Percentiles rank a stretch among this genome's conserved stretches.
Evolutionary conservation across 495 filamentous ascomycete species (phyloP).

Genomic region (Neurospora sp.): DNA sequence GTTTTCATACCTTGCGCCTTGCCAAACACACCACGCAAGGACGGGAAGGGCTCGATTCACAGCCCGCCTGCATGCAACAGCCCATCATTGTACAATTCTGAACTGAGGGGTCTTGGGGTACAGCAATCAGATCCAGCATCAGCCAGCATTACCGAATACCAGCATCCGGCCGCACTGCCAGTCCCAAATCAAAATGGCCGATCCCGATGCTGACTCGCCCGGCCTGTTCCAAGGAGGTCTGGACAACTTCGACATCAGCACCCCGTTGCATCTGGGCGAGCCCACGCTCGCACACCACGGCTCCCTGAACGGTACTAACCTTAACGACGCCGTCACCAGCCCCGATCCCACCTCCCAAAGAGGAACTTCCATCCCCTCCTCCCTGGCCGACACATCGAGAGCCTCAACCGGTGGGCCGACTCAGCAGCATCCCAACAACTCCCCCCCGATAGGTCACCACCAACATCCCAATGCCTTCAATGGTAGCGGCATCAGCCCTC

Average conservation of each 20-base stretch:
- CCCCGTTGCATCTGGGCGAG: constrained; percentile 3
- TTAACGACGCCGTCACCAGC: constrained; percentile 7
- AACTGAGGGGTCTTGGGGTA: not conserved
- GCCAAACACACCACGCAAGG: not conserved
- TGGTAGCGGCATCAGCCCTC: constrained; percentile 20
- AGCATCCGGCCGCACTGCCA: not conserved
- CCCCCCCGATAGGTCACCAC: constrained; percentile 14
- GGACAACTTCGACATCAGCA: constrained; percentile 9
- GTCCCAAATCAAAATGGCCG: constrained; percentile 14
- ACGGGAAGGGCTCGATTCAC: not conserved
- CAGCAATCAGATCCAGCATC: not conserved
- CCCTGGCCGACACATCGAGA: constrained; percentile 2
- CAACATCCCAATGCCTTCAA: constrained; percentile 14
- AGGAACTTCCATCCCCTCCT: constrained; percentile 3
- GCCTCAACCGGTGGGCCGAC: constrained; percentile 12
- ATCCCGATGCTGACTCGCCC: constrained; percentile 16
- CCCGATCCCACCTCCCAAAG: constrained; percentile 9
- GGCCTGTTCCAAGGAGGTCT: constrained; percentile 18
- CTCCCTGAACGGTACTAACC: constrained; percentile 5
- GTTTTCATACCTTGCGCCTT: not conserved
- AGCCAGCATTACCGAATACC: not conserved
- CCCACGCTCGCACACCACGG: constrained; percentile 1
- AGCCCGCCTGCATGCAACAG: constrained; percentile 20
- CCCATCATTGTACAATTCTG: constrained; percentile 7
- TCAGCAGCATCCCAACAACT: constrained; percentile 1